Conservation (phyloP, 2,329 filamentous ascomycete species). For the Claviceps purpurea region DNA sequence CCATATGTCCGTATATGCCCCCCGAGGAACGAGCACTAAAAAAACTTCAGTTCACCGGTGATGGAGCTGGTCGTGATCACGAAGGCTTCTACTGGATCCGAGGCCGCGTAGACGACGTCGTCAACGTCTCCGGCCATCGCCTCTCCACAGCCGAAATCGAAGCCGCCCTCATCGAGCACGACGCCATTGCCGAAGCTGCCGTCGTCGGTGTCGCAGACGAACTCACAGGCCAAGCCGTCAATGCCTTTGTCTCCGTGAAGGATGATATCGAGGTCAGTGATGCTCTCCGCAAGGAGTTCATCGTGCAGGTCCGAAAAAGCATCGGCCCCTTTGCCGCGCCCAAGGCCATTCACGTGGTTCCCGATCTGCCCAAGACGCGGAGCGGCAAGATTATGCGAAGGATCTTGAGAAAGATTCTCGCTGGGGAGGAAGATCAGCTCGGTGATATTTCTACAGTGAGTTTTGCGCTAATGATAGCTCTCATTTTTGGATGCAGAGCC, state of each 20-base stretch:
- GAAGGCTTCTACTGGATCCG: conserved; percentile 99
- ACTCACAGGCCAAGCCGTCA: conserved; percentile 91
- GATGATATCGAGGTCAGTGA: conserved; percentile 65
- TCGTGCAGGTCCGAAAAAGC: conserved; percentile 89
- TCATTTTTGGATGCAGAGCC: too few relatives aligned
- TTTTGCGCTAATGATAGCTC: too few relatives aligned
- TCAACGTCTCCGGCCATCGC: conserved; percentile 94
- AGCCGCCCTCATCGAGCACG: conserved; percentile 87
- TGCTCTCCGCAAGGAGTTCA: conserved; percentile 80
- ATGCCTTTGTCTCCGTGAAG: conserved; percentile 91
- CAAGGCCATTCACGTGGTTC: conserved; percentile 82
- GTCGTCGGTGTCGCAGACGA: conserved; percentile 91
- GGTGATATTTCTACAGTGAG: conserved; percentile 85
- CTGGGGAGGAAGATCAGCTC: conserved; percentile 91
- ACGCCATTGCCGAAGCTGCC: conserved; percentile 79
- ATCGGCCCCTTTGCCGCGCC: conserved; percentile 96
- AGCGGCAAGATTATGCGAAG: conserved; percentile 99
- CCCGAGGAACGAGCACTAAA: too few relatives aligned
- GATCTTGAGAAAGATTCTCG: conserved; percentile 92
- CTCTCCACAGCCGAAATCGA: conserved; percentile 97
- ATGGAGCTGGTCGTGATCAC: conserved; percentile 89
- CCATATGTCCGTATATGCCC: not conserved
- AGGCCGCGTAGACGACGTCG: conserved; percentile 93
- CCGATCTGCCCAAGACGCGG: conserved; percentile 91
- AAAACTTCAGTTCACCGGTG: conserved; percentile 60